phyloP scores from a whole-genome alignment of 2,329 filamentous ascomycete species.

The Diaporthe australafricana region DNA sequence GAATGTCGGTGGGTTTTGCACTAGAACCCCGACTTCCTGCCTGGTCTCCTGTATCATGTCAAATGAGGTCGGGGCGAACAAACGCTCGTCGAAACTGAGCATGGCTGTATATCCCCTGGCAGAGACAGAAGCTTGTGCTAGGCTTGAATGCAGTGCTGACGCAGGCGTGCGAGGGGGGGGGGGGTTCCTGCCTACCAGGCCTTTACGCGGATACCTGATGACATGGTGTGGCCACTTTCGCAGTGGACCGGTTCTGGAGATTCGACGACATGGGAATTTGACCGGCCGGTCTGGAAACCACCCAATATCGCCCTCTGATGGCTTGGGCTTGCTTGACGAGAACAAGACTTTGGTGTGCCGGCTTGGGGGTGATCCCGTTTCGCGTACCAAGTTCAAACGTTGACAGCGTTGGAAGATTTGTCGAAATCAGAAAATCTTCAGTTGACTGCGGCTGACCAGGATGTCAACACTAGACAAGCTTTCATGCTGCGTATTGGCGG shows the following conservation, averaged over 20 bases:
- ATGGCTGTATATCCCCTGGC: background rate
- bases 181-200: background rate
- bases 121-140: background rate
- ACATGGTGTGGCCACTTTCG: background rate
- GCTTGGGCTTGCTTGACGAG: background rate
- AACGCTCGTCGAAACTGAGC: background rate
- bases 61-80: background rate
- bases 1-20: background rate
- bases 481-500: background rate
- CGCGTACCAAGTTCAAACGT: slow-evolving; percentile 22
- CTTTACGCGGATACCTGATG: background rate
- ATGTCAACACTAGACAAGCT: slow-evolving; percentile 13
- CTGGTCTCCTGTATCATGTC: slow-evolving; percentile 7
- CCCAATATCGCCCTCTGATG: background rate
- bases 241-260: no score
- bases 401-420: slow-evolving; percentile 23
- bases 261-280: background rate
- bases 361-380: slow-evolving; percentile 19
- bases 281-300: background rate
- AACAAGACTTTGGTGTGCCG: slow-evolving; percentile 11
- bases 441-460: slow-evolving; percentile 8
- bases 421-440: slow-evolving; percentile 23
- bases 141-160: background rate
- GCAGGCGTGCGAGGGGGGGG: background rate
- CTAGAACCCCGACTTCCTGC: background rate